Percentiles rank a stretch among this genome's conserved stretches.
Evolutionary conservation across 176 grass and related monocot species (phyloP).

Genomic region (Puya raimondii): DNA sequence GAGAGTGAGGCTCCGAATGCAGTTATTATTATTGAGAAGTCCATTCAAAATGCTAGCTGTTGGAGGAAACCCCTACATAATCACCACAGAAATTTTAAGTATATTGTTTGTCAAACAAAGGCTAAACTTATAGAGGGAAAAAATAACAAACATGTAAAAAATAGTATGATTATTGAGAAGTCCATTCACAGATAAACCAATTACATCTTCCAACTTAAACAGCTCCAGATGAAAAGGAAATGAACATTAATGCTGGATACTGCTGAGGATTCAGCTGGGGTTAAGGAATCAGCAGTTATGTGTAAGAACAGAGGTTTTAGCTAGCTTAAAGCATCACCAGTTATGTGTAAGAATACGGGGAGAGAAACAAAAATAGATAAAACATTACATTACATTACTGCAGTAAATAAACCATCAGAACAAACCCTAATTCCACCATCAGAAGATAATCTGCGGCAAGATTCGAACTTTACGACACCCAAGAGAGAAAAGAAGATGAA

Average conservation of each 20-base stretch:
- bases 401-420: no score
- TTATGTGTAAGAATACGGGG: no score
- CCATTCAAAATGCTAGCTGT: constrained; percentile 37
- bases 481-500: not conserved
- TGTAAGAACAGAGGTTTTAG: not conserved
- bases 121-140: not conserved
- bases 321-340: no score
- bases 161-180: not conserved
- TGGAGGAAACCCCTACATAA: constrained; percentile 43
- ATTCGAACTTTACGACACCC: not conserved
- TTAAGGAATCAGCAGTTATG: not conserved
- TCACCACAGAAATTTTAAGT: not conserved
- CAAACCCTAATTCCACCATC: not conserved
- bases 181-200: no score
- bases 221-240: no score
- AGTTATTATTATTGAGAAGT: constrained; percentile 50
- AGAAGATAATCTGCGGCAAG: not conserved
- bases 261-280: no score
- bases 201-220: no score
- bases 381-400: no score
- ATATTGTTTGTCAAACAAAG: constrained; percentile 13
- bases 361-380: no score
- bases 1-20: constrained; percentile 40
- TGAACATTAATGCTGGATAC: no score
- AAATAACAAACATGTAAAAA: not conserved